Evolutionary conservation across 2,329 filamentous ascomycete species (phyloP).

Genomic region (Scopulariopsis brevicaulis): DNA sequence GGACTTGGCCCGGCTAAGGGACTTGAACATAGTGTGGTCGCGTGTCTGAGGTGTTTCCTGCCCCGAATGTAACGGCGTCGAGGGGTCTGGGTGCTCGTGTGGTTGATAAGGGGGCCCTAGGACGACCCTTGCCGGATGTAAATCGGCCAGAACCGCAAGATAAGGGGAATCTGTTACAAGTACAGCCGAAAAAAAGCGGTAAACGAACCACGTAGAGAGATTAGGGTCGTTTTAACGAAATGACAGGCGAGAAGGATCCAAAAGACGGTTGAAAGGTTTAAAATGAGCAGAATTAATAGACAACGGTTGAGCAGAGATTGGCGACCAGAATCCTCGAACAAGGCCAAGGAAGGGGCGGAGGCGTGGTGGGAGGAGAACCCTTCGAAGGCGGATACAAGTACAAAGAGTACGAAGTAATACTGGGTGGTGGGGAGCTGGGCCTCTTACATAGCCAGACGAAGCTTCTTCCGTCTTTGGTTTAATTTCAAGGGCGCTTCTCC

Average conservation of each 20-base stretch:
- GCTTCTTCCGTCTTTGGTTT: not conserved
- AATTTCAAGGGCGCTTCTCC: not conserved
- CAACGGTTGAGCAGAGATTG: not conserved
- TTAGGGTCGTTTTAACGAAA: not conserved
- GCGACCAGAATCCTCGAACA: not conserved
- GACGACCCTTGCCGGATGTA: not conserved
- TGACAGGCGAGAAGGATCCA: not conserved
- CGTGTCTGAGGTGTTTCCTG: not conserved
- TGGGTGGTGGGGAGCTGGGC: not conserved
- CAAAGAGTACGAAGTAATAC: not conserved
- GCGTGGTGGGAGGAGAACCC: not conserved
- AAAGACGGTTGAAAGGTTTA: not conserved
- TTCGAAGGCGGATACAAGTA: not conserved
- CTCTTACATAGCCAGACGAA: not conserved
- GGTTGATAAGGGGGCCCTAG: not conserved
- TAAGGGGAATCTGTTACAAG: not conserved
- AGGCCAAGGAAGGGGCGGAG: not conserved
- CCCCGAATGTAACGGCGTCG: conserved; percentile 1
- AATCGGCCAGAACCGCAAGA: not conserved
- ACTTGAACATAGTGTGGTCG: conserved; percentile 17
- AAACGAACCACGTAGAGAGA: not conserved
- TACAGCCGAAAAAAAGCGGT: not conserved
- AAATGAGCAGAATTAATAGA: not conserved
- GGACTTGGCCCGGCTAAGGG: conserved; percentile 19
- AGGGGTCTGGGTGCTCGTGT: not conserved